These are phyloP conservation scores for Posidonia australis DNA, from an alignment of 106 monocot species.

Conservation along the genomic window DNA sequence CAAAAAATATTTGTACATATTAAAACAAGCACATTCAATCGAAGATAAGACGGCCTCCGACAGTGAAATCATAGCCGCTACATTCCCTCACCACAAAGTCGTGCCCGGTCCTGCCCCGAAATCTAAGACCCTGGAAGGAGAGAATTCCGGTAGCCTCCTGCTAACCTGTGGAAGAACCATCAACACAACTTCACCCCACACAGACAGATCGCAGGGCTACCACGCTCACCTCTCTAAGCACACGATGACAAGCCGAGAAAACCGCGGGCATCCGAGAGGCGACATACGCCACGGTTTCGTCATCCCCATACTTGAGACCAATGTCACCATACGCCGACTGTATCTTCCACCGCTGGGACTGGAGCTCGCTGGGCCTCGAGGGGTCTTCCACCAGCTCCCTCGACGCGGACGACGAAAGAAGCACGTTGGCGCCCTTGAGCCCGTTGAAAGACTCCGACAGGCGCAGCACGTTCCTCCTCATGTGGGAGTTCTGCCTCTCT, in stretches of 20 bases:
- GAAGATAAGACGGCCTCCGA: background rate
- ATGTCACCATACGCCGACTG: conserved; percentile 84
- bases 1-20: conserved; percentile 1
- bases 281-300: conserved; percentile 88
- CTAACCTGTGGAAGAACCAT: conserved; percentile 36
- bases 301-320: conserved; percentile 65
- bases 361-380: conserved; percentile 18
- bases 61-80: background rate
- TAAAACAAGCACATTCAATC: background rate
- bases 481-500: conserved; percentile 48
- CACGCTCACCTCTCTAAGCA: conserved; percentile 62
- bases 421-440: conserved; percentile 55
- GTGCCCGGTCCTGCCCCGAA: conserved; percentile 94
- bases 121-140: conserved; percentile 68
- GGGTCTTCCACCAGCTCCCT: conserved; percentile 71
- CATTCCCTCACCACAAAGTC: conserved; percentile 51
- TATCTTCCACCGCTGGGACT: conserved; percentile 76
- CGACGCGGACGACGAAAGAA: conserved; percentile 32
- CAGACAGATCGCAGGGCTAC: too few species aligned
- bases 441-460: conserved; percentile 56
- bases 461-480: conserved; percentile 71
- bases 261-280: conserved; percentile 97
- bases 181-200: background rate
- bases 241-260: conserved; percentile 80
- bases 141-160: conserved; percentile 65